Conservation (phyloP, 345 rosid genomes). For the Eucalyptus pauciflora region DNA sequence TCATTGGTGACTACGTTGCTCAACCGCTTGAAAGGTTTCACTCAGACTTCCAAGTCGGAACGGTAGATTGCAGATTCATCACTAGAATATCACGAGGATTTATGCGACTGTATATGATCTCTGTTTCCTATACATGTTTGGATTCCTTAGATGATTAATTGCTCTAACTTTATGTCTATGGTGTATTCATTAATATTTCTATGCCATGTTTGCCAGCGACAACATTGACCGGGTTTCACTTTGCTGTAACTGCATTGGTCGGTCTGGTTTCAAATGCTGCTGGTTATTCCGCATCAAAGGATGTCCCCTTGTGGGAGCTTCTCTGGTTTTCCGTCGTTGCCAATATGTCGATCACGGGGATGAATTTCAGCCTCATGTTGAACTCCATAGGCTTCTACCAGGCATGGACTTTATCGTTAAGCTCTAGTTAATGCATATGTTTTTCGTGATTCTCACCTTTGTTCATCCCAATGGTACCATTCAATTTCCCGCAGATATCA, state of each 20-base stretch:
- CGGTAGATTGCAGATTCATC: background rate
- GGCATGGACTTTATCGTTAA: constrained; percentile 2
- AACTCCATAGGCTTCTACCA: constrained; percentile 96
- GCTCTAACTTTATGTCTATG: background rate
- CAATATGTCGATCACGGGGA: constrained; percentile 70
- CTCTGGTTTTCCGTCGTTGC: constrained; percentile 90
- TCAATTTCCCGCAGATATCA: constrained; percentile 43
- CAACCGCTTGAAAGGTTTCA: background rate
- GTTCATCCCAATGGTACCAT: background rate
- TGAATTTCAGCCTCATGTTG: constrained; percentile 94
- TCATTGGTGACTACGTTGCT: background rate
- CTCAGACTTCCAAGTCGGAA: background rate
- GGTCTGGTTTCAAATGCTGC: constrained; percentile 87
- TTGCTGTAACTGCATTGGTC: constrained; percentile 70
- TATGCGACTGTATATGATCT: background rate
- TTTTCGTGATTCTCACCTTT: background rate
- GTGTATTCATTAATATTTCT: background rate
- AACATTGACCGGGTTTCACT: constrained; percentile 89
- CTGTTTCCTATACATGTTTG: background rate
- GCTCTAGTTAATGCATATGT: background rate
- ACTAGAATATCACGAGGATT: background rate
- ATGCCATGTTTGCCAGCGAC: constrained; percentile 39
- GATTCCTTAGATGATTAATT: background rate
- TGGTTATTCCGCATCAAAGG: constrained; percentile 66
- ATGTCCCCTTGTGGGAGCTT: constrained; percentile 92